These are phyloP conservation scores for Phaeodactylum tricornutum DNA, from an alignment of 108 stramenopile genomes.

Conservation along the genomic window DNA sequence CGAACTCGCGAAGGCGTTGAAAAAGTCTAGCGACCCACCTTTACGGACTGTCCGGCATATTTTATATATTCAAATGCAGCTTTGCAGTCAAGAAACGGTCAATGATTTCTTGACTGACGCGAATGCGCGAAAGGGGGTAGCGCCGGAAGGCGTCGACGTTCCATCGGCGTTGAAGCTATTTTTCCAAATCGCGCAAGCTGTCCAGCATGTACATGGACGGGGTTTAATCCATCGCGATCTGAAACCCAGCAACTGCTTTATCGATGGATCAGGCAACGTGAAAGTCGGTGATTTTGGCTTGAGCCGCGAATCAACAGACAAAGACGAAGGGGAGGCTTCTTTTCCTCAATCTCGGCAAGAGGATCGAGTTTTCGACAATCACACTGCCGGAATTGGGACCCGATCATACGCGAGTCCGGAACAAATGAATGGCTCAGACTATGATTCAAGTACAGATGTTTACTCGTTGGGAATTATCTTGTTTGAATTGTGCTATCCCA, in stretches of 20 bases:
- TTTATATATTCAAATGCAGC: slow-evolving; percentile 97
- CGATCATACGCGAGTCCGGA: slow-evolving; percentile 89
- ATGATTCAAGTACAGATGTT: slow-evolving; percentile 90
- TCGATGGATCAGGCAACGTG: slow-evolving; percentile 64
- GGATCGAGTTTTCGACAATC: slow-evolving; percentile 8
- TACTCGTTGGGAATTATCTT: slow-evolving; percentile 90
- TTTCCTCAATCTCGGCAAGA: not conserved
- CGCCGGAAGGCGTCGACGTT: slow-evolving; percentile 44
- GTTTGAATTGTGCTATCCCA: slow-evolving; percentile 90
- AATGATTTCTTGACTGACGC: slow-evolving; percentile 62
- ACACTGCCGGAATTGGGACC: slow-evolving; percentile 91
- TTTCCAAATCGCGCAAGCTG: slow-evolving; percentile 82
- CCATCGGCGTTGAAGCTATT: slow-evolving; percentile 72
- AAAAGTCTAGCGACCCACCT: not conserved
- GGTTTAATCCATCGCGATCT: slow-evolving; percentile 93
- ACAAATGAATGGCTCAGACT: slow-evolving; percentile 84
- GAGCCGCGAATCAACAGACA: slow-evolving; percentile 41
- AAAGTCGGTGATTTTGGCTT: slow-evolving; percentile 87
- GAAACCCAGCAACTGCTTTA: slow-evolving; percentile 83
- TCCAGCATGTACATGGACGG: slow-evolving; percentile 86
- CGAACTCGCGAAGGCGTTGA: not conserved
- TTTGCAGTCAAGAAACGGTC: slow-evolving; percentile 83
- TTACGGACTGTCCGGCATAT: slow-evolving; percentile 24
- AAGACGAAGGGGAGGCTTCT: not conserved
- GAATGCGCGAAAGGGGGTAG: slow-evolving; percentile 41